A percentile compares a stretch with the other conserved stretches of the same genome.
Conservation (phyloP, 148 eudicot genomes). For the Beta vulgaris region DNA sequence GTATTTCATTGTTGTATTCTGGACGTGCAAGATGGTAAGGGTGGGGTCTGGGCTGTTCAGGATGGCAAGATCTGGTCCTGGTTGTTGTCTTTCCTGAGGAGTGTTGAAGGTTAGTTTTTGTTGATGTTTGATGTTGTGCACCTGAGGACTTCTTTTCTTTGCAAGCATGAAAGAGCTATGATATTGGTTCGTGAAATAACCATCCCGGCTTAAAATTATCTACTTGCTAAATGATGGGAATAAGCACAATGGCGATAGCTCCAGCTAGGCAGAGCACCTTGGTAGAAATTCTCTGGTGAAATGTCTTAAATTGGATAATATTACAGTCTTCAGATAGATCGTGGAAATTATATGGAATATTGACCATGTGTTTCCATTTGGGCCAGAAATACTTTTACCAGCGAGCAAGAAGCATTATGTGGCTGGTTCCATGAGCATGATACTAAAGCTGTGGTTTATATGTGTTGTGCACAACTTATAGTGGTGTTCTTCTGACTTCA, state of each 20-base stretch:
- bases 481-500: neutral
- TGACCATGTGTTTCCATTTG: neutral
- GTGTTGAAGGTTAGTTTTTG: neutral
- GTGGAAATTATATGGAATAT: neutral
- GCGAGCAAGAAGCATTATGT: neutral
- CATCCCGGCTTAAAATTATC: neutral
- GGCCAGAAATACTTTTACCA: neutral
- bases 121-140: neutral
- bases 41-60: neutral
- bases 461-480: neutral
- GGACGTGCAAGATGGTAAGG: neutral
- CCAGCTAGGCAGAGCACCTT: conserved; percentile 5
- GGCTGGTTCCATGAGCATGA: neutral
- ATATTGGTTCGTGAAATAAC: neutral
- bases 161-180: neutral
- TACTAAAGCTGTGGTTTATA: neutral
- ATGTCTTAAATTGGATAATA: neutral
- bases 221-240: neutral
- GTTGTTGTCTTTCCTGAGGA: neutral
- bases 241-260: neutral
- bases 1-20: neutral
- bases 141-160: conserved; percentile 4
- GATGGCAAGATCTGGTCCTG: neutral
- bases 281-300: neutral
- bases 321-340: neutral